Evolutionary conservation across 1,284 basidiomycete species (phyloP), one percentile per base, ranked within the genome.

Genomic region (Cryptococcus sp.): DNA sequence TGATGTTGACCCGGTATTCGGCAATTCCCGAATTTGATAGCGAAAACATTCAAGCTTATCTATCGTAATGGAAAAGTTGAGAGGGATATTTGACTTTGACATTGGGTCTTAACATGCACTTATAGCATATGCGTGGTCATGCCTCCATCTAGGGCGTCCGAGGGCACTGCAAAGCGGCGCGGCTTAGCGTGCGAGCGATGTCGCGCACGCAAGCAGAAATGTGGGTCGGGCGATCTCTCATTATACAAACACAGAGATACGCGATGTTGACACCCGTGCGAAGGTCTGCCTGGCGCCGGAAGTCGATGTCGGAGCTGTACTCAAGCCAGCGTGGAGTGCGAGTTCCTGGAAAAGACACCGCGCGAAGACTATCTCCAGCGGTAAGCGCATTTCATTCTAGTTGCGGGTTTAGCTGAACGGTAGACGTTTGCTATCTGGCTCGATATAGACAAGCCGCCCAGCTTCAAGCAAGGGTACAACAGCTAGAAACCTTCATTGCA

Each of bases 221-320:
- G 55, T 52, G 38, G 19, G 49, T 41, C 43, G 23, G 6, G 20
- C 25, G 15, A 17, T 29, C 13, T 13, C 10, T 3, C 23, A 19
- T 23, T 19, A 22, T n/a, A n/a, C 8, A 15, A 44, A 19, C 22
- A 17, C 41, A 44, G 22, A n/a, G n/a, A n/a, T n/a, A n/a, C n/a
- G n/a, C 15, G 41, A 4, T 22, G 41, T n/a, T n/a, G 22, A 44
- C 41, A 19, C 15, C 8, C 22, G n/a, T 11, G 26, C 22, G 17
- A 23, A 56, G 55, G 55, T 37, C 34, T 56, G 19, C 55, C 55
- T 19, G 55, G 55, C 3, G 20, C 44, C 19, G 55, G 43, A 16
- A 56, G 55, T 41, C 39, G 50, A n/a, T 56, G 55, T 52, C n/a
- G 55, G 20, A 56, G 51, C 41, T 56, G 55, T 46, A 40, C 50